Percentiles rank a stretch among this genome's conserved stretches.
Evolutionary conservation across 306 rosid genomes (phyloP).

Genomic region (Prunus mume): DNA sequence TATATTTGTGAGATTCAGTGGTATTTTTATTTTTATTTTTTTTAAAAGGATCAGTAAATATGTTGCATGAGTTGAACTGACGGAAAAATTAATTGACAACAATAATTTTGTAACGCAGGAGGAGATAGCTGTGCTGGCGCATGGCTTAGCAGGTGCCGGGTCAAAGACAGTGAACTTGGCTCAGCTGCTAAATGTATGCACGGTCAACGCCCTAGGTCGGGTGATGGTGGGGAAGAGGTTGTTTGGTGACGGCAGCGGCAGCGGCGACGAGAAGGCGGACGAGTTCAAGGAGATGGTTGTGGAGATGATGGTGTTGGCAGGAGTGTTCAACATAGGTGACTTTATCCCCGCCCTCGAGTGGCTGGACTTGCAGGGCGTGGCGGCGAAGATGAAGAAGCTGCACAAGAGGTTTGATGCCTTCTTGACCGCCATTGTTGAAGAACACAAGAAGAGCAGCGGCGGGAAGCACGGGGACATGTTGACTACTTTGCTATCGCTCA

Average conservation of each 20-base stretch:
- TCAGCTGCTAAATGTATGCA: constrained; percentile 56
- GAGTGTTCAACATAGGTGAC: constrained; percentile 69
- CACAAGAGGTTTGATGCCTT: constrained; percentile 63
- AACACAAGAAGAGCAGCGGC: constrained; percentile 28
- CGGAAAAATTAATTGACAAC: neutral
- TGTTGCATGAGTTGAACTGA: no score
- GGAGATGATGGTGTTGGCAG: constrained; percentile 63
- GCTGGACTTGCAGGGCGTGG: constrained; percentile 65
- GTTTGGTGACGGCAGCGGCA: constrained; percentile 43
- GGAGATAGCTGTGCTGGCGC: constrained; percentile 48
- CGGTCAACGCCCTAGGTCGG: constrained; percentile 60
- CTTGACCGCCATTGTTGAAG: constrained; percentile 47
- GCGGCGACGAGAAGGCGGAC: constrained; percentile 45
- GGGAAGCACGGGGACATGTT: constrained; percentile 49
- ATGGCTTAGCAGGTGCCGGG: constrained; percentile 41
- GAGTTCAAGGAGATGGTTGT: constrained; percentile 70
- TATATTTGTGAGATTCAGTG: no score
- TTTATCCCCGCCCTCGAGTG: constrained; percentile 63
- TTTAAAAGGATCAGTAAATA: no score
- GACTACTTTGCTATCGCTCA: constrained; percentile 43
- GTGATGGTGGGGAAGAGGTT: constrained; percentile 62
- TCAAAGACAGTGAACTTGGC: constrained; percentile 45
- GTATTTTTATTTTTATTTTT: no score
- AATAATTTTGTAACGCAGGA: constrained; percentile 39
- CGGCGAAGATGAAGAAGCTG: constrained; percentile 53